Conservation (phyloP, 2,329 filamentous ascomycete species). For the Aspergillus spinulosporus region DNA sequence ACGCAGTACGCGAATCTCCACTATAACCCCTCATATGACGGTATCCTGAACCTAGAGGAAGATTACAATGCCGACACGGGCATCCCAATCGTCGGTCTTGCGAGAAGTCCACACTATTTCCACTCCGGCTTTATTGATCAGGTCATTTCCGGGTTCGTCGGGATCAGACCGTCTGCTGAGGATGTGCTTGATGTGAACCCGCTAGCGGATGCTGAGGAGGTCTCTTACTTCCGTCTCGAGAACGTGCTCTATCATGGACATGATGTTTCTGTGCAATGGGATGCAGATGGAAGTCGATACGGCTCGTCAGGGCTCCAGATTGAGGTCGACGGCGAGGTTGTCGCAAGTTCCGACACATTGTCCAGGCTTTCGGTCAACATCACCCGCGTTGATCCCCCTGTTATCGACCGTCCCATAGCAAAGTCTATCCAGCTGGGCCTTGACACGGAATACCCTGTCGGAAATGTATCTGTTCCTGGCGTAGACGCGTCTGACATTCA, state of each 20-base stretch:
- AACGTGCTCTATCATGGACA: slow-evolving; percentile 46
- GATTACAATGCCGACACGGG: slow-evolving; percentile 48
- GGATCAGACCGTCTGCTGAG: slow-evolving; percentile 42
- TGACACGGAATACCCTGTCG: slow-evolving; percentile 15
- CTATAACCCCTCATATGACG: slow-evolving; percentile 34
- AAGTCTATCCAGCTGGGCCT: slow-evolving; percentile 19
- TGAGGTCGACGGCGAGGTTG: slow-evolving; percentile 20
- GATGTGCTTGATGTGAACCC: slow-evolving; percentile 46
- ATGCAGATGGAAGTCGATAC: slow-evolving; percentile 24
- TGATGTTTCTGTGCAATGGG: slow-evolving; percentile 46
- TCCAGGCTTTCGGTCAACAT: slow-evolving; percentile 16
- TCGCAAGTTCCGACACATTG: slow-evolving; percentile 11
- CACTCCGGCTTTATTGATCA: slow-evolving; percentile 49
- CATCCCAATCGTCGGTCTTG: slow-evolving; percentile 44
- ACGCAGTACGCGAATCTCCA: slow-evolving; percentile 44
- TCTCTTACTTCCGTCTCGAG: slow-evolving; percentile 46
- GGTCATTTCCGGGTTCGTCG: slow-evolving; percentile 45
- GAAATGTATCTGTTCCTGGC: slow-evolving; percentile 19
- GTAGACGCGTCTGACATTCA: slow-evolving; percentile 16
- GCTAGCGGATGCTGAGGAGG: slow-evolving; percentile 30
- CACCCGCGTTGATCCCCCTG: slow-evolving; percentile 4
- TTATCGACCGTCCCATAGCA: slow-evolving; percentile 16
- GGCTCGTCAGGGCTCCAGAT: slow-evolving; percentile 15
- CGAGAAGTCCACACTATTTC: slow-evolving; percentile 48
- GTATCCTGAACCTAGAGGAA: slow-evolving; percentile 43